Percentiles rank a stretch among this genome's conserved stretches.
phyloP scores from a whole-genome alignment of 208 protist genomes.

The Acanthamoeba divionensis region DNA sequence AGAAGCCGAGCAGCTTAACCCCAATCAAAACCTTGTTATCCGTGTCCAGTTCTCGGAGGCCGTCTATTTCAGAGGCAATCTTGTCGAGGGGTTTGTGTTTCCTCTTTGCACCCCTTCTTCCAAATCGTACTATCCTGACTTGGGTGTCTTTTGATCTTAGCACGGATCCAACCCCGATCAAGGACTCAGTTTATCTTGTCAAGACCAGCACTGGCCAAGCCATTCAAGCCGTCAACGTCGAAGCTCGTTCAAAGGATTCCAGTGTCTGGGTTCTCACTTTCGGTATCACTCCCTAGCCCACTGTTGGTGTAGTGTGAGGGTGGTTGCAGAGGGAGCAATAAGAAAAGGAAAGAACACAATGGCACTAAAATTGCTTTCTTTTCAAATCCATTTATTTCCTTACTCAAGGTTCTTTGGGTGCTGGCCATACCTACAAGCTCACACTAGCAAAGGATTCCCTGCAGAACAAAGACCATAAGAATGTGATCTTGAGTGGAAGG shows the following conservation, averaged over 20 bases:
- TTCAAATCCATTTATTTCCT: too few relatives aligned
- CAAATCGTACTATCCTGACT: neutral
- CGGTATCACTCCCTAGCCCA: too few relatives aligned
- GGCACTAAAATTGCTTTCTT: too few relatives aligned
- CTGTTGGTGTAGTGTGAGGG: too few relatives aligned
- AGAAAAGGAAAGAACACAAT: too few relatives aligned
- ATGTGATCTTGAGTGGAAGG: neutral
- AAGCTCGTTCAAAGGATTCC: neutral
- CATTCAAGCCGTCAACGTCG: neutral
- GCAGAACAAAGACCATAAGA: neutral
- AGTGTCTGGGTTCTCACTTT: slow-evolving; percentile 2
- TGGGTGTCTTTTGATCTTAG: neutral
- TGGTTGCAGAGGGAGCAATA: too few relatives aligned
- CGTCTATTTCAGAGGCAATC: neutral
- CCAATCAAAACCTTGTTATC: neutral
- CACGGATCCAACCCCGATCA: neutral
- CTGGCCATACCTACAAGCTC: neutral
- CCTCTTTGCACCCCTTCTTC: neutral
- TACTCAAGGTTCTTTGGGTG: neutral
- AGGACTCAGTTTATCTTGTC: neutral
- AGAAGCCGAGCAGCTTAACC: neutral
- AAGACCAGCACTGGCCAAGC: neutral
- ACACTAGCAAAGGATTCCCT: neutral
- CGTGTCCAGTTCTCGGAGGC: neutral
- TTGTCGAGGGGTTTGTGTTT: too few relatives aligned